Conservation (phyloP, 495 filamentous ascomycete genomes). For the Rhypophila decipiens region DNA sequence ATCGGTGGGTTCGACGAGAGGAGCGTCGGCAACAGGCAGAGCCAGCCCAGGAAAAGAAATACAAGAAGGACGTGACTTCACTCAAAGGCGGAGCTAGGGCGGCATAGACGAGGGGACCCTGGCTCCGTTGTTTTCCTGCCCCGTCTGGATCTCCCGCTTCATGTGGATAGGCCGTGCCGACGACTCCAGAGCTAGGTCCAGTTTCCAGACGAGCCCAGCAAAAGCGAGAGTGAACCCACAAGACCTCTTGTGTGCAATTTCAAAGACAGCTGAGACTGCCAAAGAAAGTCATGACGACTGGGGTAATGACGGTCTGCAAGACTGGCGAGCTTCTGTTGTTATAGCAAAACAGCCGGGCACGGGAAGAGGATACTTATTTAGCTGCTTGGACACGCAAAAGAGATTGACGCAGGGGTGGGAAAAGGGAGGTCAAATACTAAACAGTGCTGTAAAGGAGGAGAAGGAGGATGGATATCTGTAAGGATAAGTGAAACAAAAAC, state of each 20-base stretch:
- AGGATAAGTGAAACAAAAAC: too few species aligned
- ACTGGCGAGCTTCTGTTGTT: conserved; percentile 25
- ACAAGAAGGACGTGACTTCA: conserved; percentile 14
- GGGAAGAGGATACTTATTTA: conserved; percentile 23
- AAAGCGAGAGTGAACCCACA: too few species aligned
- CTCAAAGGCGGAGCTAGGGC: conserved; percentile 26
- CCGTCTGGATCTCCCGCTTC: conserved; percentile 20
- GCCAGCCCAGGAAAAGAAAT: too few species aligned
- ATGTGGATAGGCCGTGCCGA: conserved; percentile 10
- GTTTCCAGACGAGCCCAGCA: conserved; percentile 8
- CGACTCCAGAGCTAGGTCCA: conserved; percentile 1
- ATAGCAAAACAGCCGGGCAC: conserved; percentile 26
- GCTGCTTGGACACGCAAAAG: conserved; percentile 32
- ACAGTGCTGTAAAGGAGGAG: conserved; percentile 5
- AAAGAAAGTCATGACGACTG: conserved; percentile 18
- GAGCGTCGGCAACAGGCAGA: conserved; percentile 12
- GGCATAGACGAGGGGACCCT: conserved; percentile 26
- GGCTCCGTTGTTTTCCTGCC: conserved; percentile 20
- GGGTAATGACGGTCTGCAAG: conserved; percentile 18
- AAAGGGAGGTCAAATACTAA: conserved; percentile 16
- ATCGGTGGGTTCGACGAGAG: conserved; percentile 21
- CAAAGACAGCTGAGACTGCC: too few species aligned
- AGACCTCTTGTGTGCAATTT: too few species aligned
- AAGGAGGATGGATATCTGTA: too few species aligned
- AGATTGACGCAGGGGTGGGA: conserved; percentile 30